Conservation (phyloP, 257 asterid species). For the Solanum medicagineum region DNA sequence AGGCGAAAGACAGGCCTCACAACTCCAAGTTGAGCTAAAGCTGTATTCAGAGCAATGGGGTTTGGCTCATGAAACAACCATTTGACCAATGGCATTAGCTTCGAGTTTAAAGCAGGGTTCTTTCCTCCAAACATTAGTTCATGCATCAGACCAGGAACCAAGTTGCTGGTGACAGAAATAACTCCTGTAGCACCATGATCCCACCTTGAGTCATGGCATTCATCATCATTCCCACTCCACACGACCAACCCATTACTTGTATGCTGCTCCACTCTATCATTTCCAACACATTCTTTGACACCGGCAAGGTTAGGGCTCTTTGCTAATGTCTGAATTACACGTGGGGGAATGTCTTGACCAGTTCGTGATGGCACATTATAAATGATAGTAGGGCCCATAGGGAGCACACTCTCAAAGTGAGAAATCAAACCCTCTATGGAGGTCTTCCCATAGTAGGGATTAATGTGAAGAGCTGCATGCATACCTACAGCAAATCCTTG, state of each 20-base stretch:
- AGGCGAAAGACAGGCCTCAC: slow-evolving; percentile 69
- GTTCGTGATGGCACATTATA: slow-evolving; percentile 87
- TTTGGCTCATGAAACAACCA: slow-evolving; percentile 78
- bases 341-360: slow-evolving; percentile 70
- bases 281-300: slow-evolving; percentile 73
- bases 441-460: slow-evolving; percentile 88
- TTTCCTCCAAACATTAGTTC: slow-evolving; percentile 63
- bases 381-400: slow-evolving; percentile 82
- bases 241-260: slow-evolving; percentile 45
- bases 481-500: slow-evolving; percentile 95
- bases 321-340: slow-evolving; percentile 28
- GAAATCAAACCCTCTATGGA: slow-evolving; percentile 62
- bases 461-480: slow-evolving; percentile 88
- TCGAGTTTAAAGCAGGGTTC: slow-evolving; percentile 39
- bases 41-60: slow-evolving; percentile 72
- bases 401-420: slow-evolving; percentile 65
- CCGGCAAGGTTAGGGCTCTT: slow-evolving; percentile 62
- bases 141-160: slow-evolving; percentile 69
- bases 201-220: slow-evolving; percentile 88
- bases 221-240: slow-evolving; percentile 87
- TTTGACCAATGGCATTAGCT: slow-evolving; percentile 39
- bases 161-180: slow-evolving; percentile 70
- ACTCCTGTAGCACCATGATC: slow-evolving; percentile 60
- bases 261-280: slow-evolving; percentile 52
- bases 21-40: slow-evolving; percentile 86